Base-by-base conservation (phyloP, 2,329 filamentous ascomycete species). In the Penicillium sumatraense region DNA sequence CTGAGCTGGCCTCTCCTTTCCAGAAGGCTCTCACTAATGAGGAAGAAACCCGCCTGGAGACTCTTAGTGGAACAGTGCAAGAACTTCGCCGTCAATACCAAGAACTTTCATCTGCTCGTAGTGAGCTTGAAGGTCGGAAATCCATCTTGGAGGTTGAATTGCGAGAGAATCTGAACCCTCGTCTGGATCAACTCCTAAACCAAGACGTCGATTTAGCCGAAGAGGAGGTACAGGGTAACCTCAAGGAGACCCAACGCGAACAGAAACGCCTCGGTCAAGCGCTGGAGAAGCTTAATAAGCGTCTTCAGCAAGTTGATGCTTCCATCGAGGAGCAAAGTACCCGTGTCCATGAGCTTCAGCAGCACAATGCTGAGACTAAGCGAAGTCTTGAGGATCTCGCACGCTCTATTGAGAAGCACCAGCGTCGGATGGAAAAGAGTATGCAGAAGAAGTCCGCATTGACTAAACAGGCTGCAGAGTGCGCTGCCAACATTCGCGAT, bases 391-490 rank as follows among this genome's bases (percentile, higher is more conserved):
- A 91, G 67, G 89, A 93, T 42, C 83, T 96, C 51, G 87, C 90
- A 2, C 83, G 83, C 49, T 84, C 85, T 29, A 95, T 98, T 61
- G 89, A 93, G 70, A 91, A 88, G 70, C 87, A 93, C 63, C 91
- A 96, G 75, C 93, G 93, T 75, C 85, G 85, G 46, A 90, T 98
- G 81, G 93, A 97, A 71, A 96, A 93, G 80, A 92, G 88, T 63
- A 89, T 96, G 69, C 89, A 93, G 65, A 91, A 92, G 74, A 95
- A 93, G 72, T 90, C 91, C 11, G 82, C 91, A 3, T 80, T 96
- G 58, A 89, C 86, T 14, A 84, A 88, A 45, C 89, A 92, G 70
- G 88, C 90, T 18, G 85, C 87, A 2, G 92, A 96, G 67, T 91
- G 90, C 59, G 88, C 88, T 57, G 89, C 91, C 69, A 93, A 93